Evolutionary conservation across 2,329 filamentous ascomycete species (phyloP), one percentile per base, ranked within the genome.

Genomic region (Huntiella abstrusa): DNA sequence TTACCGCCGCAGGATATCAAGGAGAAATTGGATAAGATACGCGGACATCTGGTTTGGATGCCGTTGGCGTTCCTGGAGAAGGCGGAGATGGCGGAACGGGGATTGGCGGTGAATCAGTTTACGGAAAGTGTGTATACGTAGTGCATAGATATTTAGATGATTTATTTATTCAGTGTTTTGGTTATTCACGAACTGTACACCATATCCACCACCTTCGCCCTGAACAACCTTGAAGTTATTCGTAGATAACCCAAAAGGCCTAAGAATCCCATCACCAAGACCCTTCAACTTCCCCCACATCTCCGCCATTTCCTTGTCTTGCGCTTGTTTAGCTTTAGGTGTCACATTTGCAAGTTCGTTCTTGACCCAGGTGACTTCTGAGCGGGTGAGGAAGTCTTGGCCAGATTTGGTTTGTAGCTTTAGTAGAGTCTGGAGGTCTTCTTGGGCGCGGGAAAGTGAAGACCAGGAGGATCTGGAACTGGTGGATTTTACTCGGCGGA

Each of bases 281-380:
- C 83, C 77, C 59, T 93, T 95, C 55, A 98, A 63, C 65, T 96
- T 95, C 13, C 81, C 83, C 86, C 94, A 93, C 86, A 96, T 95
- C 64, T 98, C 88, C 2, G 73, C 79, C 73, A 91, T 84, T 62
- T 98, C 91, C 54, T 71, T 73, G 57, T 94, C 80, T 62, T 86
- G 84, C 1, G 87, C 86, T 13, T 72, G 73, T 52, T 88, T 83
- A 43, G 85, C 71, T 51, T 28, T 28, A 10, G 22, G 22, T 3
- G 22, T 1, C 2, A 28, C 22, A 28, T 41, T 35, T 34, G 41
- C 41, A 34, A 33, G 4, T 11, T 19, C 11, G 32, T n/a, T 6
- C 36, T 43, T 12, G 22, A 43, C 16, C 36, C 36, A n/a, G 33
- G 41, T 28, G 22, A 28, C 22, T 34, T 13, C 41, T 15, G 19